A percentile compares a stretch with the other conserved stretches of the same genome.
Conservation (phyloP, 202 grass and related monocot species). For the Panicum hallii region DNA sequence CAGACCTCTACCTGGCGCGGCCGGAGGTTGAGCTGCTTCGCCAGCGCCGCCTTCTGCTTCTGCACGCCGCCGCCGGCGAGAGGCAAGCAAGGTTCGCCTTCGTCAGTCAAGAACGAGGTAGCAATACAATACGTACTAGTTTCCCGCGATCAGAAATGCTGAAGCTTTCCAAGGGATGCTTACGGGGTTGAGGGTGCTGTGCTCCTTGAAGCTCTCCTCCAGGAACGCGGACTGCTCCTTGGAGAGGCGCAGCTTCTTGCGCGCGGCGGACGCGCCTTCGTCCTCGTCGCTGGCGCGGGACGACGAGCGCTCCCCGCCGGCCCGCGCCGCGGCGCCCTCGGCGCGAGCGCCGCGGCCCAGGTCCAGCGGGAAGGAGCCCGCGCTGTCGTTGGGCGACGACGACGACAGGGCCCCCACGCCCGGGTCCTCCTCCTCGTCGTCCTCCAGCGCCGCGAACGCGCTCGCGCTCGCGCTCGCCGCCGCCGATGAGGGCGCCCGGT, state of each 20-base stretch:
- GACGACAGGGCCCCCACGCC: constrained; percentile 47
- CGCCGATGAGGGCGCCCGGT: constrained; percentile 55
- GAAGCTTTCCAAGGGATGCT: background rate
- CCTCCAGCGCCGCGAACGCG: constrained; percentile 28
- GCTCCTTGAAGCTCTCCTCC: constrained; percentile 91
- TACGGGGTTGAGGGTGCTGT: constrained; percentile 86
- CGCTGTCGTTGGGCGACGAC: constrained; percentile 77
- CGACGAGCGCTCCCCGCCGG: constrained; percentile 53
- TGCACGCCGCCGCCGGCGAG: constrained; percentile 33
- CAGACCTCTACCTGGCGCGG: constrained; percentile 88
- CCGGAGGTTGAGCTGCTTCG: constrained; percentile 78
- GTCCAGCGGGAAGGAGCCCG: constrained; percentile 69
- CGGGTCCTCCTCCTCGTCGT: constrained; percentile 42
- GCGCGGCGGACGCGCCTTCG: constrained; percentile 63
- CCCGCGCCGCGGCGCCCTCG: constrained; percentile 8
- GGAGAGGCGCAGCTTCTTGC: constrained; percentile 87
- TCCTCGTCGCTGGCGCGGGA: constrained; percentile 85
- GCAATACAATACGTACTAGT: background rate
- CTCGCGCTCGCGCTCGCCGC: background rate
- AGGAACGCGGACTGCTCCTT: constrained; percentile 86
- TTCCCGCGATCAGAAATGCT: background rate
- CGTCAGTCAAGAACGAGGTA: background rate
- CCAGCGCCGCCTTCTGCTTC: constrained; percentile 84
- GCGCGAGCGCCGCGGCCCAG: constrained; percentile 2
- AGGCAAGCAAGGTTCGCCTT: background rate